These are phyloP conservation scores for Globisporangium recalcitrans DNA, from an alignment of 352 stramenopile species.

Conservation along the genomic window DNA sequence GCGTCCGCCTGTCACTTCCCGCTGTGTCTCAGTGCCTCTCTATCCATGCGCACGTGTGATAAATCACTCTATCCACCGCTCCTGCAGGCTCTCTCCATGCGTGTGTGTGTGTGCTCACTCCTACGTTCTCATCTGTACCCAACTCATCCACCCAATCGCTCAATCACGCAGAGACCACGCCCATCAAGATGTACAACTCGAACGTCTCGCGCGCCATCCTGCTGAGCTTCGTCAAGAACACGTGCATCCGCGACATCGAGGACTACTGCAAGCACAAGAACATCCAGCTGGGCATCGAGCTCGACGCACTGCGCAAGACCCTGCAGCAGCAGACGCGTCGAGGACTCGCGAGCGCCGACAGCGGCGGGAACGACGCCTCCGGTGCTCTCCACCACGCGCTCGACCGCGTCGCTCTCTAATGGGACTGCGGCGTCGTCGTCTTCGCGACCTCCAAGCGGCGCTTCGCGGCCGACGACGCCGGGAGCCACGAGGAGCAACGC, in stretches of 20 bases:
- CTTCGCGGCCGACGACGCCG: constrained; percentile 17
- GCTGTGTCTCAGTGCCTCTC: not conserved
- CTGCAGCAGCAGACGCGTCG: constrained; percentile 18
- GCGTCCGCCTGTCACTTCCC: constrained; percentile 8
- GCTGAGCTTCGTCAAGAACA: constrained; percentile 61
- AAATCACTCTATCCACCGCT: not conserved
- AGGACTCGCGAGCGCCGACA: constrained; percentile 9
- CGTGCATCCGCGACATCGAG: constrained; percentile 60
- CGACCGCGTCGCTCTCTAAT: constrained; percentile 3
- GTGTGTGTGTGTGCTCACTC: not conserved
- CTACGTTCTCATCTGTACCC: not conserved
- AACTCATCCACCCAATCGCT: not conserved
- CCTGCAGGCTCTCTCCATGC: not conserved
- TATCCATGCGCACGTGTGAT: not conserved
- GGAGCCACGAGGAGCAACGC: constrained; percentile 6
- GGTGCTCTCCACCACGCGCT: constrained; percentile 7
- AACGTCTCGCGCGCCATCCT: constrained; percentile 70
- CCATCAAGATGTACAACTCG: constrained; percentile 70
- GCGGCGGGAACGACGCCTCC: constrained; percentile 4
- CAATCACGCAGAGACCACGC: constrained; percentile 45
- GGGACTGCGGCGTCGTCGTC: not conserved
- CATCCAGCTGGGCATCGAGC: constrained; percentile 69
- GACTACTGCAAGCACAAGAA: constrained; percentile 72
- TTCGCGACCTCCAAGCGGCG: constrained; percentile 17
- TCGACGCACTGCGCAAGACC: constrained; percentile 49